Conservation (phyloP, 345 rosid genomes). For the Turritis glabra region DNA sequence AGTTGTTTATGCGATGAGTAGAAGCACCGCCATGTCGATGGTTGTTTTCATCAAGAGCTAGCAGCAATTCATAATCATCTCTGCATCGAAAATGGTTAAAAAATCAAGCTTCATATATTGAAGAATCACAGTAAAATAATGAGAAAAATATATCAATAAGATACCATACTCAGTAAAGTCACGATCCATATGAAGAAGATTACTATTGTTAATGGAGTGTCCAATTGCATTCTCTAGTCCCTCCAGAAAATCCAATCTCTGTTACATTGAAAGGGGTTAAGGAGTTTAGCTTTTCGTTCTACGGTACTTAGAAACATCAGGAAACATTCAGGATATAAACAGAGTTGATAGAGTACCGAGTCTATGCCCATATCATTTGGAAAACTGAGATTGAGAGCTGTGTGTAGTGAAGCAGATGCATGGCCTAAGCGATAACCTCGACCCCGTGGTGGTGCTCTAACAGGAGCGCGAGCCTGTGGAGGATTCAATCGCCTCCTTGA, state of each 20-base stretch:
- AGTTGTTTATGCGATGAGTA: conserved; percentile 60
- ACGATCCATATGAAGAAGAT: conserved; percentile 60
- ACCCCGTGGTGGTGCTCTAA: conserved; percentile 46
- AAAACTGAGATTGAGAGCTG: conserved; percentile 60
- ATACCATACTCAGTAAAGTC: conserved; percentile 80
- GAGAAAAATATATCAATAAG: conserved; percentile 3
- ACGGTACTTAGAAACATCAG: not conserved
- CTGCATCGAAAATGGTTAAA: conserved; percentile 44
- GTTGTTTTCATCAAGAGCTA: conserved; percentile 83
- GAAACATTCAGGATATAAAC: not conserved
- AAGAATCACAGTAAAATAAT: not conserved
- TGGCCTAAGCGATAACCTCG: conserved; percentile 53
- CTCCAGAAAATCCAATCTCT: conserved; percentile 84
- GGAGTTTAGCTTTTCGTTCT: not conserved
- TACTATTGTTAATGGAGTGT: conserved; percentile 43
- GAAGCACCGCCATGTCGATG: conserved; percentile 66
- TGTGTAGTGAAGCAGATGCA: conserved; percentile 42
- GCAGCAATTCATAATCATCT: conserved; percentile 87
- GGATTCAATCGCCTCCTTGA: conserved; percentile 54
- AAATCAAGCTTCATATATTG: not conserved
- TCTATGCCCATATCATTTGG: conserved; percentile 69
- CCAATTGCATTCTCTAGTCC: conserved; percentile 65
- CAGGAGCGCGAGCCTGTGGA: conserved; percentile 42
- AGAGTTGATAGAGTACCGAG: conserved; percentile 49
- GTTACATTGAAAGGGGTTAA: conserved; percentile 24